Evolutionary conservation across 169 alveolate genomes (phyloP).

Genomic region (Plasmodium chabaudi): DNA sequence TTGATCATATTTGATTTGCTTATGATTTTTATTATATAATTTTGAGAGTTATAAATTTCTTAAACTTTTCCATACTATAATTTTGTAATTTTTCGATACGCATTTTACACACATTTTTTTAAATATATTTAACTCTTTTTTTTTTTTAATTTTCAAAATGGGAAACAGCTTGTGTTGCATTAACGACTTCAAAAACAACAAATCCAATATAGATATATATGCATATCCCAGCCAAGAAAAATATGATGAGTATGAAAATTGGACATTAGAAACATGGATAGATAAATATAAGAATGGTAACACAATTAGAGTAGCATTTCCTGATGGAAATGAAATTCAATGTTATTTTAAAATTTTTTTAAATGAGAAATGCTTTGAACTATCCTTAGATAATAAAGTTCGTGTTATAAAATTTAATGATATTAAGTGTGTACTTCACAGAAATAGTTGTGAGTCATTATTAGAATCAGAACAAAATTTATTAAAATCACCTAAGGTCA

Average conservation of each 20-base stretch:
- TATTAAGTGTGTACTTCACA: slow-evolving; percentile 61
- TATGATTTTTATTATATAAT: too few species aligned
- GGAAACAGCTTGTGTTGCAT: slow-evolving; percentile 59
- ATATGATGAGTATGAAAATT: slow-evolving; percentile 53
- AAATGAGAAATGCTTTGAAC: slow-evolving; percentile 46
- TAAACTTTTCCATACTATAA: neutral
- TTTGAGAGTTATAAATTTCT: too few species aligned
- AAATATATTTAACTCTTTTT: neutral
- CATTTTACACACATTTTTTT: neutral
- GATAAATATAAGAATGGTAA: slow-evolving; percentile 64
- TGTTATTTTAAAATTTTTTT: slow-evolving; percentile 64
- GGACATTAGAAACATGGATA: slow-evolving; percentile 70
- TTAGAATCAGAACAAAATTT: slow-evolving; percentile 71
- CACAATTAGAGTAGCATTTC: slow-evolving; percentile 70
- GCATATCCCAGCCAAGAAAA: slow-evolving; percentile 23
- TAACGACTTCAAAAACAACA: slow-evolving; percentile 42
- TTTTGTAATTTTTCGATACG: slow-evolving; percentile 4
- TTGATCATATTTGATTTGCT: too few species aligned
- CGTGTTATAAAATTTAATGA: slow-evolving; percentile 73
- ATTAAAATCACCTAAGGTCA: slow-evolving; percentile 62
- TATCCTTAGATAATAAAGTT: slow-evolving; percentile 72
- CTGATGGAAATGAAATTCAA: slow-evolving; percentile 77
- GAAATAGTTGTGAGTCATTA: slow-evolving; percentile 68
- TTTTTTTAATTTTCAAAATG: slow-evolving; percentile 35
- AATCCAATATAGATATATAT: slow-evolving; percentile 55